These are phyloP conservation scores for Jatropha curcas DNA, from an alignment of 345 rosid species.

Conservation along the genomic window DNA sequence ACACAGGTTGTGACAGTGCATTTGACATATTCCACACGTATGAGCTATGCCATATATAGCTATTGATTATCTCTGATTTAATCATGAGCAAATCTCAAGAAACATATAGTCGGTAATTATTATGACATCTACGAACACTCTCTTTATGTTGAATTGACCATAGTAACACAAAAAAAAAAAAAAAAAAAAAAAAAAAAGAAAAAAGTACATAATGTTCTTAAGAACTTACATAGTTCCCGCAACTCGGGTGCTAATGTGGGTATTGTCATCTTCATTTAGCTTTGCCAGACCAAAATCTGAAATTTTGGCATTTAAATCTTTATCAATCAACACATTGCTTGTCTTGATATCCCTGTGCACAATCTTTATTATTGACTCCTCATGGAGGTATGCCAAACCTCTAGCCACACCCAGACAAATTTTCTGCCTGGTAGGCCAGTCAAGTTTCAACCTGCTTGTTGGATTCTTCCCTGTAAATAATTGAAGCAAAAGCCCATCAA, in stretches of 20 bases:
- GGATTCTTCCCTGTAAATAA: constrained; percentile 50
- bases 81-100: too few relatives aligned
- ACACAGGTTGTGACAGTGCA: too few relatives aligned
- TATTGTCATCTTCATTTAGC: constrained; percentile 73
- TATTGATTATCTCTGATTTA: too few relatives aligned
- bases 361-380: constrained; percentile 76
- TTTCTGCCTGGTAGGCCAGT: constrained; percentile 72
- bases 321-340: constrained; percentile 84
- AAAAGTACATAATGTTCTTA: neutral
- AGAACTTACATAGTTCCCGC: constrained; percentile 84
- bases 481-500: neutral
- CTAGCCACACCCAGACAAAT: constrained; percentile 72
- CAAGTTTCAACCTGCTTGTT: constrained; percentile 49
- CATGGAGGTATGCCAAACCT: constrained; percentile 82
- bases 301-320: constrained; percentile 77
- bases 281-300: constrained; percentile 94
- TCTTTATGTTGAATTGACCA: too few relatives aligned
- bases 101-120: too few relatives aligned
- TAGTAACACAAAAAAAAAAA: too few relatives aligned
- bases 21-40: too few relatives aligned
- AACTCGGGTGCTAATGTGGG: constrained; percentile 83
- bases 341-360: constrained; percentile 95
- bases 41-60: too few relatives aligned
- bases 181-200: neutral
- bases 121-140: too few relatives aligned